Percentiles rank a stretch among this genome's conserved stretches.
phyloP scores from a whole-genome alignment of 257 asterid genomes.

The Nemophila menziesii region DNA sequence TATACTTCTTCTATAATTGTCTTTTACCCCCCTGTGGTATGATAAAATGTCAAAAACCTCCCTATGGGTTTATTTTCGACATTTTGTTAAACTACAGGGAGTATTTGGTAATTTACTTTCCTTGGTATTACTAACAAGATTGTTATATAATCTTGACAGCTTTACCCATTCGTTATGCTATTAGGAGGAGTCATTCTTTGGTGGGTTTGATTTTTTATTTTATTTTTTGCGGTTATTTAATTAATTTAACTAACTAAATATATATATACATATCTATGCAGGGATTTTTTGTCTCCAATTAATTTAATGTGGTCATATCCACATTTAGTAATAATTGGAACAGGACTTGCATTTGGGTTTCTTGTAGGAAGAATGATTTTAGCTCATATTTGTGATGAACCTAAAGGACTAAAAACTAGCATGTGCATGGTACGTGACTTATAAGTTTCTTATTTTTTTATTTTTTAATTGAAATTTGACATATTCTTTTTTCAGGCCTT shows the following conservation, averaged over 20 bases:
- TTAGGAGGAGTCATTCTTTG: constrained; percentile 62
- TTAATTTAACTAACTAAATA: too few species aligned
- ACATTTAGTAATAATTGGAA: constrained; percentile 54
- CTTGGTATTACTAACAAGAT: constrained; percentile 5
- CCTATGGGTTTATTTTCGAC: too few species aligned
- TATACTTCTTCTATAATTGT: constrained; percentile 1
- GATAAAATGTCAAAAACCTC: too few species aligned
- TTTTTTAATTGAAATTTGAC: constrained; percentile 3
- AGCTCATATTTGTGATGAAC: constrained; percentile 90
- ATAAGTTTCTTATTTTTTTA: too few species aligned
- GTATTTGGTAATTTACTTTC: too few species aligned
- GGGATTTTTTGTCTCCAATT: constrained; percentile 79
- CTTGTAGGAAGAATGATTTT: constrained; percentile 97
- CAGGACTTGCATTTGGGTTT: constrained; percentile 90
- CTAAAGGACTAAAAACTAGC: constrained; percentile 90
- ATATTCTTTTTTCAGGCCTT: constrained; percentile 39
- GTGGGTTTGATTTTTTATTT: too few species aligned
- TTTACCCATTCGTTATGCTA: constrained; percentile 70
- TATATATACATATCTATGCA: constrained; percentile 19
- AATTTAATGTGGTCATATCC: constrained; percentile 60
- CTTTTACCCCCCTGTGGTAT: not conserved
- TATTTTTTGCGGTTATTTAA: too few species aligned
- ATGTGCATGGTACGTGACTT: constrained; percentile 84
- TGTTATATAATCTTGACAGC: constrained; percentile 33
- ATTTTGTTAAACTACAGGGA: too few species aligned